Evolutionary conservation across 345 rosid species (phyloP).

Genomic region (Murraya koenigii): DNA sequence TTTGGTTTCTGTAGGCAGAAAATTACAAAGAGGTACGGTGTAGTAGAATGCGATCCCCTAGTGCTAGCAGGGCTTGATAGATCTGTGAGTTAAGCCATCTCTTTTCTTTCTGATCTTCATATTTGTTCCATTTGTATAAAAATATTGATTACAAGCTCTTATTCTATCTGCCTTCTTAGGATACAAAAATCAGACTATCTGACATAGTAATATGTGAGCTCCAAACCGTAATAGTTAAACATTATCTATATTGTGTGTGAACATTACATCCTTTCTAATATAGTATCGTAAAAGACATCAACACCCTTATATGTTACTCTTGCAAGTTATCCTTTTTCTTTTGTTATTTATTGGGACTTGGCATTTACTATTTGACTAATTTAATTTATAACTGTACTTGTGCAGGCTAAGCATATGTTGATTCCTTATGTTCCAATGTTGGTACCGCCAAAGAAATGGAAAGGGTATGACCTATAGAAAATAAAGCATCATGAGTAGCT

Average conservation of each 20-base stretch:
- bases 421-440: slow-evolving; percentile 96
- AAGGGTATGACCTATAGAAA: slow-evolving; percentile 57
- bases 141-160: slow-evolving; percentile 2
- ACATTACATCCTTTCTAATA: neutral
- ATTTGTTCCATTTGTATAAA: neutral
- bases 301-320: neutral
- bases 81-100: slow-evolving; percentile 60
- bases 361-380: neutral
- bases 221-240: neutral
- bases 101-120: slow-evolving; percentile 6
- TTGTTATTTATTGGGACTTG: neutral
- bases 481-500: slow-evolving; percentile 4
- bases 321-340: neutral
- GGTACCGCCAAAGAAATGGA: slow-evolving; percentile 96
- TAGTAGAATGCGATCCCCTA: slow-evolving; percentile 81
- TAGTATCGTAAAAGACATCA: neutral
- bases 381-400: slow-evolving; percentile 9
- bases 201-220: neutral
- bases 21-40: slow-evolving; percentile 66
- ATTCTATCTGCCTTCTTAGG: slow-evolving; percentile 1
- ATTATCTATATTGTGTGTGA: neutral
- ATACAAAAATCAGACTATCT: neutral
- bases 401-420: slow-evolving; percentile 92
- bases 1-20: slow-evolving; percentile 52
- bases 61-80: slow-evolving; percentile 69